Conservation (phyloP, 2,329 filamentous ascomycete genomes). For the Pyrenochaeta sp. region DNA sequence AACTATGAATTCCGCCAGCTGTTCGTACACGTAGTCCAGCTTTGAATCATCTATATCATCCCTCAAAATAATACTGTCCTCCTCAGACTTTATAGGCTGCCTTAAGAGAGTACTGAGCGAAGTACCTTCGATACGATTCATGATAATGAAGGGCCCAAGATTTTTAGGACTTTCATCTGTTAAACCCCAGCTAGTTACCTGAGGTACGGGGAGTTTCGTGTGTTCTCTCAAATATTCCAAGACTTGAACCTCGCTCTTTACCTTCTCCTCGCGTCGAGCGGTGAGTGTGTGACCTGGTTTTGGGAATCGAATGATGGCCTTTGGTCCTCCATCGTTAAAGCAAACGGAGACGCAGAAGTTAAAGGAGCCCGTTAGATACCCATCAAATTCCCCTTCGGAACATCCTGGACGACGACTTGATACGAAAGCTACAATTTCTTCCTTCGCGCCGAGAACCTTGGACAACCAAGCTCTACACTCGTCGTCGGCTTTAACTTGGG, state of each 20-base stretch:
- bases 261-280: conserved; percentile 22
- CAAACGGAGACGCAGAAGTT: conserved; percentile 24
- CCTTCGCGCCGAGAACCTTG: conserved; percentile 11
- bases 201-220: conserved; percentile 23
- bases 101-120: conserved; percentile 21
- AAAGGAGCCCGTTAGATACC: conserved; percentile 19
- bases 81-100: conserved; percentile 23
- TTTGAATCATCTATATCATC: conserved; percentile 19
- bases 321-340: conserved; percentile 15
- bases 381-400: conserved; percentile 16
- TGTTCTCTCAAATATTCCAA: conserved; percentile 23
- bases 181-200: conserved; percentile 23
- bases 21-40: conserved; percentile 28
- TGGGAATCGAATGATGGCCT: conserved; percentile 27
- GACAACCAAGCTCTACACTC: conserved; percentile 16
- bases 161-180: conserved; percentile 26
- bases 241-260: conserved; percentile 24
- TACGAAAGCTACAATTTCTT: conserved; percentile 16
- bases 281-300: conserved; percentile 25
- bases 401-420: conserved; percentile 12
- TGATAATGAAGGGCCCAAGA: conserved; percentile 37
- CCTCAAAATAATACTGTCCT: conserved; percentile 27
- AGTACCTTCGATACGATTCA: conserved; percentile 28
- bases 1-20: conserved; percentile 28
- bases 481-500: conserved; percentile 12